Evolutionary conservation across 2,329 filamentous ascomycete genomes (phyloP), one percentile per base, ranked within the genome.

Genomic region (Cladosporium phlei): DNA sequence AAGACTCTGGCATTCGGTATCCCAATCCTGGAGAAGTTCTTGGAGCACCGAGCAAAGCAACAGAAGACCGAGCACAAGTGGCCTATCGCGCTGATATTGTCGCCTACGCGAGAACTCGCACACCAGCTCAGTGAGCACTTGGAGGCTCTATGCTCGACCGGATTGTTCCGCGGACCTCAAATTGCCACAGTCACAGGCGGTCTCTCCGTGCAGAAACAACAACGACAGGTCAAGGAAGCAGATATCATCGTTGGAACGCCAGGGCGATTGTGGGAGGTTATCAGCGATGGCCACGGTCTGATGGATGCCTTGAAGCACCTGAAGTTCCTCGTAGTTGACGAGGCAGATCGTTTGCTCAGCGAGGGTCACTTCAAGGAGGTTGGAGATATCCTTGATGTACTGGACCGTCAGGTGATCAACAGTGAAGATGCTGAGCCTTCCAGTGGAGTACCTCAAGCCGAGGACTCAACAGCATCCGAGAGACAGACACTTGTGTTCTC

Each of bases 1-100:
- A 98, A 98, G 69, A 98, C 93, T 0, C 72, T 98, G 34, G 91
- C 93, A 0, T 98, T 95, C 66, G 88, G 85, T 1, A 89, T 98
- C 52, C 93, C 93, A 0, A 93, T 98, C 47, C 73, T 97, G 8
- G 90, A 98, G 66, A 76, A 78, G 46, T 96, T 85, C 74, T 69
- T 98, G 5, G 76, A 78, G 50, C 60, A 64, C 38, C 42, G 42
- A 14, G 22, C 22, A 6, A 66, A 28, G 30, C 21, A 44, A 48
- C 53, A 30, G 28, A 34, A 30, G 14, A 32, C 28, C 28, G 47
- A 50, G 24, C 49, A 43, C 38, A 55, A 47, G 33, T 33, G 19
- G 67, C 85, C 89, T 0, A 76, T 85, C 45, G 88, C 88, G 1
- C 69, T 98, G 33, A 82, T 98, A 28, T 74, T 98, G 2, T 93